These are phyloP conservation scores for Blastomyces silverae DNA, from an alignment of 2,329 filamentous ascomycete genomes.

Conservation along the genomic window DNA sequence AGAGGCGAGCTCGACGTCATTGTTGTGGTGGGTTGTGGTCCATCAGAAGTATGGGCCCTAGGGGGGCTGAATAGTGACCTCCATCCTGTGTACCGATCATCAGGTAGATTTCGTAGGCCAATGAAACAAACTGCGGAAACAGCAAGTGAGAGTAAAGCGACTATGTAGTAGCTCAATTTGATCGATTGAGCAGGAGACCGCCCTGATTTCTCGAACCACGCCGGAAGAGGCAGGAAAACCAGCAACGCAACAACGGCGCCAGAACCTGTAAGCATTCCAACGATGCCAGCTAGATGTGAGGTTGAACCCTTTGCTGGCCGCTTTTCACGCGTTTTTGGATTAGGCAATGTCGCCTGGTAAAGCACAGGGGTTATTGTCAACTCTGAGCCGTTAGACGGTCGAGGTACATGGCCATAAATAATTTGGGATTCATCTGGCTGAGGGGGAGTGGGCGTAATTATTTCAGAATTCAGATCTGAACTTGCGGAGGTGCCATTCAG, in stretches of 20 bases:
- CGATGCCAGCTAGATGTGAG: constrained; percentile 71
- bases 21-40: neutral
- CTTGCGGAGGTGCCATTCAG: constrained; percentile 24
- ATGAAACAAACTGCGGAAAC: constrained; percentile 71
- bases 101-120: constrained; percentile 61
- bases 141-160: constrained; percentile 62
- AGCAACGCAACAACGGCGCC: constrained; percentile 78
- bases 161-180: constrained; percentile 78
- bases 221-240: constrained; percentile 80
- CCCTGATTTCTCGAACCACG: constrained; percentile 67
- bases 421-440: neutral
- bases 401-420: constrained; percentile 28
- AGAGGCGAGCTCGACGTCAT: neutral
- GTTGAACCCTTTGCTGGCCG: constrained; percentile 31
- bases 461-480: constrained; percentile 20
- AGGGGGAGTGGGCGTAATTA: neutral
- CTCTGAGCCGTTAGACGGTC: constrained; percentile 53
- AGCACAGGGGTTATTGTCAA: constrained; percentile 52
- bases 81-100: constrained; percentile 74
- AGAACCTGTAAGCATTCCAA: constrained; percentile 86
- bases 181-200: constrained; percentile 68
- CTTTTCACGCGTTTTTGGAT: constrained; percentile 15
- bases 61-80: constrained; percentile 41
- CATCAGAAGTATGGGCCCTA: constrained; percentile 11
- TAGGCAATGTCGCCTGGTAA: constrained; percentile 27